phyloP scores from a whole-genome alignment of 2,329 filamentous ascomycete genomes.

The Coleophoma eucalyptorum region DNA sequence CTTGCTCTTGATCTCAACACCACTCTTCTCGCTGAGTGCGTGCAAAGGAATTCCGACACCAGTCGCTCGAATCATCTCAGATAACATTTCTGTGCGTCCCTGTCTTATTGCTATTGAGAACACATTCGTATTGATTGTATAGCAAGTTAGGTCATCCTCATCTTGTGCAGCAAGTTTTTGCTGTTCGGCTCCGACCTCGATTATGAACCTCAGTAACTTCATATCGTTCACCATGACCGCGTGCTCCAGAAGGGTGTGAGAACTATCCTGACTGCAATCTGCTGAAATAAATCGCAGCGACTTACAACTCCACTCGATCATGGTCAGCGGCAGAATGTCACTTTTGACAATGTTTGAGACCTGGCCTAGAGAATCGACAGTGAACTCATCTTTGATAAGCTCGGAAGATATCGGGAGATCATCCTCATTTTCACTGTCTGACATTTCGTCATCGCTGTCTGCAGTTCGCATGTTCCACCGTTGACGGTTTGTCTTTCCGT shows the following conservation, averaged over 20 bases:
- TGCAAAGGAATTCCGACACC: slow-evolving; percentile 69
- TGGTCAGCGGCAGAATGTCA: slow-evolving; percentile 45
- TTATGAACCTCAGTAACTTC: slow-evolving; percentile 22
- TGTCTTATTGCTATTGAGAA: slow-evolving; percentile 41
- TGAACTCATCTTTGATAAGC: slow-evolving; percentile 64
- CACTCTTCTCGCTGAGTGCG: slow-evolving; percentile 60
- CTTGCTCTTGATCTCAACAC: slow-evolving; percentile 58
- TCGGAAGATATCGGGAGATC: slow-evolving; percentile 45
- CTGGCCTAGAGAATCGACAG: slow-evolving; percentile 72
- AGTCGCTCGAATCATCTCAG: slow-evolving; percentile 59
- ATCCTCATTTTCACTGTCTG: slow-evolving; percentile 14
- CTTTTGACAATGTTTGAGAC: slow-evolving; percentile 67
- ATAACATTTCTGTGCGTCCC: slow-evolving; percentile 54
- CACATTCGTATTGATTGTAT: slow-evolving; percentile 20
- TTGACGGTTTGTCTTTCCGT: slow-evolving; percentile 19
- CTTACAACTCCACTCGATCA: slow-evolving; percentile 41
- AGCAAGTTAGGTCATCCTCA: slow-evolving; percentile 21
- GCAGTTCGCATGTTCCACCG: slow-evolving; percentile 43
- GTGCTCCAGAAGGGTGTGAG: slow-evolving; percentile 11
- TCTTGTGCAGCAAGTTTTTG: slow-evolving; percentile 18
- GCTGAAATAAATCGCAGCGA: slow-evolving; percentile 28
- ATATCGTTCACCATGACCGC: slow-evolving; percentile 19
- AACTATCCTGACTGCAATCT: slow-evolving; percentile 1
- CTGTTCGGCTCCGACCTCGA: slow-evolving; percentile 20
- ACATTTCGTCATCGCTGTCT: slow-evolving; percentile 34